Percentiles rank a stretch among this genome's conserved stretches.
Conservation (phyloP, 345 rosid species). For the Eucalyptus pumila region DNA sequence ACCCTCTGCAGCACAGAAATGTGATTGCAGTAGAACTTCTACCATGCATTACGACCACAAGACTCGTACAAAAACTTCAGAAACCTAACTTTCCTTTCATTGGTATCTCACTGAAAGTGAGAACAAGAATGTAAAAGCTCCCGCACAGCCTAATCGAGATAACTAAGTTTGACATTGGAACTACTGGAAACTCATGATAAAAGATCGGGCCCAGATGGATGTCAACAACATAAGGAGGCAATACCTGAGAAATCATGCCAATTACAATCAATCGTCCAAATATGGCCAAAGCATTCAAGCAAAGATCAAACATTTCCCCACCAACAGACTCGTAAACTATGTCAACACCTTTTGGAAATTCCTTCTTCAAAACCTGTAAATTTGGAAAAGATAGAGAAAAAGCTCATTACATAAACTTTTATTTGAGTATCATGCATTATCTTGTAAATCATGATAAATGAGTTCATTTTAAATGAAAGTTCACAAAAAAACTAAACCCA, state of each 20-base stretch:
- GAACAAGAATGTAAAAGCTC: not conserved
- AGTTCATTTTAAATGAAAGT: not conserved
- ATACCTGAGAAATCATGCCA: conserved; percentile 99
- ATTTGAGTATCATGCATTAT: not conserved
- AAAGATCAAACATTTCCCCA: conserved; percentile 79
- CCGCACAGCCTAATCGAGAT: not conserved
- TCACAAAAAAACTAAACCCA: not conserved
- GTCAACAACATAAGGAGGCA: not conserved
- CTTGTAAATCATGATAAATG: not conserved
- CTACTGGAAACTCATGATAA: not conserved
- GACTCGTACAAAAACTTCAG: not conserved
- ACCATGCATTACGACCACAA: not conserved
- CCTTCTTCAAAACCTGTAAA: conserved; percentile 64
- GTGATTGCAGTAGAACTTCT: not conserved
- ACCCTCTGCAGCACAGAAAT: not conserved
- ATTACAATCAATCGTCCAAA: conserved; percentile 75
- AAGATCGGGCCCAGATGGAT: not conserved
- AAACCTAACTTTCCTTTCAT: not conserved
- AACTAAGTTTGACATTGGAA: not conserved
- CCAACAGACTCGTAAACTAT: conserved; percentile 93
- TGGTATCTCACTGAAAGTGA: not conserved
- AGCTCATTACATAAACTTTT: not conserved
- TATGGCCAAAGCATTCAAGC: conserved; percentile 79
- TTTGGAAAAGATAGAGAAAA: not conserved
- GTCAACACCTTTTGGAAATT: conserved; percentile 80